Base-by-base conservation (phyloP, 768 basidiomycete species). In the Termitomyces sp. region DNA sequence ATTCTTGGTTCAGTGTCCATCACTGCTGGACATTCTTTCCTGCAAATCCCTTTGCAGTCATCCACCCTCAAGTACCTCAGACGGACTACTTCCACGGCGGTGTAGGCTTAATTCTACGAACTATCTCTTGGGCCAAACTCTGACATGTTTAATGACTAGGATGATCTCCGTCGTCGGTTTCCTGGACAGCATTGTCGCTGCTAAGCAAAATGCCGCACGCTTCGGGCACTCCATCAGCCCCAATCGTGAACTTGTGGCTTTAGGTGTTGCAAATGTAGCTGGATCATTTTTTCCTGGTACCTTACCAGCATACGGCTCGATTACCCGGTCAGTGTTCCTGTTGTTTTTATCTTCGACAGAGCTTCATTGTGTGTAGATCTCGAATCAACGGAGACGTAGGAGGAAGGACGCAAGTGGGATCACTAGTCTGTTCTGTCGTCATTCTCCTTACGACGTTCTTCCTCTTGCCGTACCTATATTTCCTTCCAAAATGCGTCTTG, bases 241-340 rank as follows among this genome's bases (percentile, higher is more conserved):
- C 0, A 99, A 98, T 66, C 87, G 97, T 28, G 97, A 99, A 65
- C 78, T 98, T 1, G 95, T 98, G 24, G 97, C 97, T 1, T 75
- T 99, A 17, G 93, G 93, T 43, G 84, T 88, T 11, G 83, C 85
- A 12, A 97, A 97, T 66, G 74, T 96, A 35, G 79, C 73, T 3
- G 86, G 77, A 1, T 87, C 90, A 0, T 87, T 95, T 63, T 73
- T 98, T 52, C 88, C 91, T 3, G 96, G 97, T 1, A 90, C 90
- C 0, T 76, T 98, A 2, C 94, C 95, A 4, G 92, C 93, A 0
- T 97, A 87, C 66, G 97, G 96, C 2, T 92, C 91, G 5, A 93
- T 98, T 60, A 93, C 97, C 1, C 79, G 91, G 90, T 88, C 62
- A 46, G 73, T 70, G 3, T 37, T 21, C 1, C 10, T 17, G 40